Evolutionary conservation across 2,329 filamentous ascomycete genomes (phyloP).

Genomic region (Xylariaceae sp.): DNA sequence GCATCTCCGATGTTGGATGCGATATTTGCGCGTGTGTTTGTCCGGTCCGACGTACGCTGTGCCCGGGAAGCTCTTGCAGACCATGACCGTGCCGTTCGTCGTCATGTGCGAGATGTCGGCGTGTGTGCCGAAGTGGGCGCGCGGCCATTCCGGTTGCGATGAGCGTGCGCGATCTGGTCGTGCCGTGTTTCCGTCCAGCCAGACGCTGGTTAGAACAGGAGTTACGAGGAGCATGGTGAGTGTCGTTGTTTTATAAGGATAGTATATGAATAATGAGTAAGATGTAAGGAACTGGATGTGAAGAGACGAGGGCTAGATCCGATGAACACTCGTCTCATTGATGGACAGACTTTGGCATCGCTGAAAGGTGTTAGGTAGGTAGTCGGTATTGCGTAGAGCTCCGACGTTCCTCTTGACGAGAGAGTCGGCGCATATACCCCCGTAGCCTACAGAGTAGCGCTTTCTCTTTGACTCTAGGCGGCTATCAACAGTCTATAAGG

Average conservation of each 20-base stretch:
- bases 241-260: background rate
- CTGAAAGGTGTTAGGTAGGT: background rate
- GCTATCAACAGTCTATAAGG: too few species aligned
- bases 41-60: slow-evolving; percentile 8
- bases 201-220: background rate
- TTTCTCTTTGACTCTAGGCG: too few species aligned
- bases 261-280: background rate
- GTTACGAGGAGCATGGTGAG: background rate
- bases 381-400: too few species aligned
- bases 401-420: too few species aligned
- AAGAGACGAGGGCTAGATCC: background rate
- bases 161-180: background rate
- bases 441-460: too few species aligned
- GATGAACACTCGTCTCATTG: background rate
- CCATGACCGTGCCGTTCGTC: background rate
- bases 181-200: slow-evolving; percentile 2
- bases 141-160: slow-evolving; percentile 7
- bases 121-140: background rate
- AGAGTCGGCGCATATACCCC: too few species aligned
- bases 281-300: background rate
- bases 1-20: slow-evolving; percentile 8
- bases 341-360: background rate
- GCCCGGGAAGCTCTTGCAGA: slow-evolving; percentile 8
- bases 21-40: slow-evolving; percentile 8
- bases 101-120: background rate